These are phyloP conservation scores for Lathyrus tuberosus DNA, from an alignment of 306 rosid genomes.

Conservation along the genomic window DNA sequence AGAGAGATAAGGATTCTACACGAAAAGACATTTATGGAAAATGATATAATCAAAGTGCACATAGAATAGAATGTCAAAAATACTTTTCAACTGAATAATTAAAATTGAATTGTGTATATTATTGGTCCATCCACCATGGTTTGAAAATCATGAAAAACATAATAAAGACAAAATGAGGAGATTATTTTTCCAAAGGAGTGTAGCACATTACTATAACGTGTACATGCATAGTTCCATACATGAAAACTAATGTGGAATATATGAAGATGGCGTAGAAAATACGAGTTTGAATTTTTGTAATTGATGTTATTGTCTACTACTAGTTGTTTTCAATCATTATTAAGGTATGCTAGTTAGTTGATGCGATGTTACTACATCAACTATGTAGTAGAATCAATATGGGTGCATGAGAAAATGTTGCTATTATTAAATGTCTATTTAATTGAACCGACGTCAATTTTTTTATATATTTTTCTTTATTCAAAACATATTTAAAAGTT, in stretches of 20 bases:
- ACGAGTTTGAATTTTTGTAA: neutral
- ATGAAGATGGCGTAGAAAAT: slow-evolving; percentile 3
- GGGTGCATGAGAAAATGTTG: too few species aligned
- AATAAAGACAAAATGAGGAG: neutral
- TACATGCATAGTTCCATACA: neutral
- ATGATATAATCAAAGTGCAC: slow-evolving; percentile 9
- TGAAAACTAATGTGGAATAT: neutral
- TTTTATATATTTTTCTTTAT: too few species aligned
- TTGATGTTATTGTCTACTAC: too few species aligned
- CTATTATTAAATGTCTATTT: too few species aligned
- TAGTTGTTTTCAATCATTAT: too few species aligned
- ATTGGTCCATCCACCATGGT: neutral
- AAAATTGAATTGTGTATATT: slow-evolving; percentile 15
- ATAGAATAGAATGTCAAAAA: slow-evolving; percentile 13
- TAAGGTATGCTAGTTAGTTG: too few species aligned
- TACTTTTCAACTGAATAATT: slow-evolving; percentile 18
- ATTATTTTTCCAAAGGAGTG: neutral
- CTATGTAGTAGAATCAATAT: too few species aligned
- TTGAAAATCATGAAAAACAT: slow-evolving; percentile 21
- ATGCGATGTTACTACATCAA: too few species aligned
- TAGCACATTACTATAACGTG: slow-evolving; percentile 1
- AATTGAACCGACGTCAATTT: too few species aligned
- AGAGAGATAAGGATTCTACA: slow-evolving; percentile 33
- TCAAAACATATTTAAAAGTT: too few species aligned
- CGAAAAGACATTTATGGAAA: slow-evolving; percentile 6